phyloP scores from a whole-genome alignment of 257 asterid species.

The Fraxinus anomala region DNA sequence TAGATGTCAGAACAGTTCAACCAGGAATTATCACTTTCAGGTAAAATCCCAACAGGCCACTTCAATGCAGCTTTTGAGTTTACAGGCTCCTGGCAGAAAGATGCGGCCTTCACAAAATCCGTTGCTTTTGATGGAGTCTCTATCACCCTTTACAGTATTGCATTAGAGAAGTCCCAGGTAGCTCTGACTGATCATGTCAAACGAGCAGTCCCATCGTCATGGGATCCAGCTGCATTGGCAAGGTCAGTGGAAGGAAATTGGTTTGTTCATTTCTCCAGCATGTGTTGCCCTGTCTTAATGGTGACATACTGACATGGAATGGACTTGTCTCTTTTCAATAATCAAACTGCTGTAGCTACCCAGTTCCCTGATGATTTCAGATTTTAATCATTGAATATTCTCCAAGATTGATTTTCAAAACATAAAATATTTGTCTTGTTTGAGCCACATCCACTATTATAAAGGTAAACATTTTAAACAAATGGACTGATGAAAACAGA shows the following conservation, averaged over 20 bases:
- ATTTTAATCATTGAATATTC: slow-evolving; percentile 1
- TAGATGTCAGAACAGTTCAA: slow-evolving; percentile 92
- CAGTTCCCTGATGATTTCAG: neutral
- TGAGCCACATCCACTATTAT: neutral
- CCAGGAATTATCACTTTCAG: slow-evolving; percentile 72
- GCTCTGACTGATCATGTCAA: slow-evolving; percentile 58
- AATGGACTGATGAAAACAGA: neutral
- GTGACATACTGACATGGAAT: neutral
- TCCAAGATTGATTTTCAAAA: neutral
- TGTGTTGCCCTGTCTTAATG: neutral
- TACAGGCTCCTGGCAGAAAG: slow-evolving; percentile 80
- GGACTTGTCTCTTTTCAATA: neutral
- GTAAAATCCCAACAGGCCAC: slow-evolving; percentile 81
- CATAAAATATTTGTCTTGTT: neutral
- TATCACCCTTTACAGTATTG: slow-evolving; percentile 71
- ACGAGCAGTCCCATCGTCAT: slow-evolving; percentile 74
- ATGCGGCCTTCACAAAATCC: slow-evolving; percentile 71
- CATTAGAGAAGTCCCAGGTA: slow-evolving; percentile 72
- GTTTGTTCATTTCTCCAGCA: neutral
- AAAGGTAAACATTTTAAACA: neutral
- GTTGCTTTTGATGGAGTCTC: slow-evolving; percentile 74
- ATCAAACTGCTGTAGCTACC: neutral
- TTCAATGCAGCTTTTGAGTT: slow-evolving; percentile 82
- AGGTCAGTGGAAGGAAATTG: slow-evolving; percentile 42
- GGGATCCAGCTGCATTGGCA: slow-evolving; percentile 85